phyloP scores from a whole-genome alignment of 805 yeast species.

The Sugiyamaella americana region DNA sequence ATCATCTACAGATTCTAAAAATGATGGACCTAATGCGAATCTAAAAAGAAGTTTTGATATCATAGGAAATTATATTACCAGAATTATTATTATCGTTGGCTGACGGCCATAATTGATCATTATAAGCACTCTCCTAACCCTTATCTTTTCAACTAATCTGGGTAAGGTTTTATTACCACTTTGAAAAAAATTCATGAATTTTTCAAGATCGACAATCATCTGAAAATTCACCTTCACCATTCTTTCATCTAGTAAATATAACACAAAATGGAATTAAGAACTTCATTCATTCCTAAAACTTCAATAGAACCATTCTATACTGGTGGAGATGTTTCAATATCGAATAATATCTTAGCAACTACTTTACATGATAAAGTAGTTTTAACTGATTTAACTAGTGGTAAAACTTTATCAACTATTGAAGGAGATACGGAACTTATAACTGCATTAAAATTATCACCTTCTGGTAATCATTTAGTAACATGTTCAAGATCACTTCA shows the following conservation, averaged over 20 bases:
- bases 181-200: background rate
- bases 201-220: background rate
- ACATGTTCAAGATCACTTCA: slow-evolving; percentile 80
- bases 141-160: no score
- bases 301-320: slow-evolving; percentile 78
- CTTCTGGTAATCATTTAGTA: slow-evolving; percentile 66
- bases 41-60: no score
- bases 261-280: slow-evolving; percentile 3
- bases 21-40: no score
- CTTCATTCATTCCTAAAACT: slow-evolving; percentile 37
- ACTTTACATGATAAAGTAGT: slow-evolving; percentile 73
- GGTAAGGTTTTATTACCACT: background rate
- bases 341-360: slow-evolving; percentile 65
- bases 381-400: slow-evolving; percentile 56
- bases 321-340: slow-evolving; percentile 74
- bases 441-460: slow-evolving; percentile 68
- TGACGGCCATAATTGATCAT: no score
- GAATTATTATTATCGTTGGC: no score
- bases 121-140: no score
- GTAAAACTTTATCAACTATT: slow-evolving; percentile 51
- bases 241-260: no score
- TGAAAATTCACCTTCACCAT: background rate
- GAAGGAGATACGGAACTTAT: slow-evolving; percentile 82
- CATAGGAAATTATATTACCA: no score
- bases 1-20: no score